These are phyloP conservation scores for Schoenoplectus tabernaemontani DNA, from an alignment of 202 grass and related monocot species.

Conservation along the genomic window DNA sequence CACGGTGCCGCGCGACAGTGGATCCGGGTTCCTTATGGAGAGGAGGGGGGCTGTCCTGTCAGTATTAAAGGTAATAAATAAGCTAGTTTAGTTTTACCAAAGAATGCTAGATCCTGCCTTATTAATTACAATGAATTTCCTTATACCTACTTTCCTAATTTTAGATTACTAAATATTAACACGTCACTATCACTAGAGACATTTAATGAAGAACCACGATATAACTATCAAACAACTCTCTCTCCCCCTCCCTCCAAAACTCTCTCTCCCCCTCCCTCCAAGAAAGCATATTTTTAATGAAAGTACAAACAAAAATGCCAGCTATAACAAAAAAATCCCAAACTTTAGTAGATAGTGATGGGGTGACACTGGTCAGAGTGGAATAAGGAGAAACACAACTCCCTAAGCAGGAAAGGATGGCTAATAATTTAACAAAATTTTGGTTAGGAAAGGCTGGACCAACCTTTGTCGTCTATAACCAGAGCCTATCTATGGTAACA, in stretches of 20 bases:
- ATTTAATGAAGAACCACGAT: not conserved
- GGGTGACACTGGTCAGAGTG: not conserved
- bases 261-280: no score
- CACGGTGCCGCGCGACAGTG: no score
- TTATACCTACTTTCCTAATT: not conserved
- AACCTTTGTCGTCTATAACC: constrained; percentile 8
- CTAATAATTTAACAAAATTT: constrained; percentile 13
- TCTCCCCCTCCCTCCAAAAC: not conserved
- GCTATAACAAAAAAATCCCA: not conserved
- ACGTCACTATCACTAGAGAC: not conserved
- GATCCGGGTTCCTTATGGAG: no score
- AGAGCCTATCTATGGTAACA: not conserved
- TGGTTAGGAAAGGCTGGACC: not conserved
- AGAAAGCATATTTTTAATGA: not conserved
- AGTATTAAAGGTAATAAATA: not conserved
- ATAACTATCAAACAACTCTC: not conserved
- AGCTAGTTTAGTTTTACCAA: not conserved
- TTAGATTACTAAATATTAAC: constrained; percentile 2
- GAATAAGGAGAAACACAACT: constrained; percentile 13
- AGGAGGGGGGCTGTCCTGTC: not conserved
- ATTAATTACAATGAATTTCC: not conserved
- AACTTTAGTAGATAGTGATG: constrained; percentile 3
- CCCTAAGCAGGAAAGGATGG: not conserved
- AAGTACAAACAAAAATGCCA: constrained; percentile 20
- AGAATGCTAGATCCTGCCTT: not conserved